A percentile compares a stretch with the other conserved stretches of the same genome.
phyloP scores from a whole-genome alignment of 495 filamentous ascomycete genomes.

The Rostrohypoxylon terebratum region DNA sequence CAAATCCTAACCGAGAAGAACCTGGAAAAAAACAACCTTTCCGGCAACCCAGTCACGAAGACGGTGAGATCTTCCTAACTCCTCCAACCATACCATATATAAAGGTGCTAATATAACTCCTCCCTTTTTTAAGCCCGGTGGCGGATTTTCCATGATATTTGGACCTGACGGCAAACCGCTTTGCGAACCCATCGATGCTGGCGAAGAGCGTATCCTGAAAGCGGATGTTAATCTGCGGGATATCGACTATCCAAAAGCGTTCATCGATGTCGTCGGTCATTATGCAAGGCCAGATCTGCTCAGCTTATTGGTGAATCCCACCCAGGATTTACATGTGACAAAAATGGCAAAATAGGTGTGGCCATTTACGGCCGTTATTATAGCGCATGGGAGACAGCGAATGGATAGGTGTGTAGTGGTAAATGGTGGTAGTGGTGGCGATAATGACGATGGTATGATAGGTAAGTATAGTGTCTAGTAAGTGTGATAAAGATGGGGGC shows the following conservation, averaged over 20 bases:
- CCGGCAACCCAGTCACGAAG: conserved; percentile 50
- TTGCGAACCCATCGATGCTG: conserved; percentile 50
- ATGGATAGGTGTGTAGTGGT: not conserved
- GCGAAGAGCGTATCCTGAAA: conserved; percentile 59
- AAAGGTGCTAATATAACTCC: conserved; percentile 41
- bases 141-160: conserved; percentile 64
- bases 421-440: not conserved
- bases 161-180: conserved; percentile 65
- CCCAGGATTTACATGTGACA: conserved; percentile 47
- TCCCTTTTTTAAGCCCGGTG: conserved; percentile 53
- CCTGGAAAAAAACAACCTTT: conserved; percentile 51
- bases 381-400: not conserved
- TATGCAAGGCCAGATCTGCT: conserved; percentile 68
- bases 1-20: conserved; percentile 57
- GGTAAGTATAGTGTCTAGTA: not conserved
- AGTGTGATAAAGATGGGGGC: not conserved
- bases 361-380: not conserved
- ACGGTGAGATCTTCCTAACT: conserved; percentile 42
- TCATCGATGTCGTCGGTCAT: conserved; percentile 63
- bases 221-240: conserved; percentile 60
- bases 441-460: not conserved
- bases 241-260: conserved; percentile 54
- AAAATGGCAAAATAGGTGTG: conserved; percentile 46
- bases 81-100: not conserved
- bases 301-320: conserved; percentile 60